Evolutionary conservation across 2,329 filamentous ascomycete species (phyloP), one percentile per base, ranked within the genome.

Genomic region (Colletotrichum sp.): DNA sequence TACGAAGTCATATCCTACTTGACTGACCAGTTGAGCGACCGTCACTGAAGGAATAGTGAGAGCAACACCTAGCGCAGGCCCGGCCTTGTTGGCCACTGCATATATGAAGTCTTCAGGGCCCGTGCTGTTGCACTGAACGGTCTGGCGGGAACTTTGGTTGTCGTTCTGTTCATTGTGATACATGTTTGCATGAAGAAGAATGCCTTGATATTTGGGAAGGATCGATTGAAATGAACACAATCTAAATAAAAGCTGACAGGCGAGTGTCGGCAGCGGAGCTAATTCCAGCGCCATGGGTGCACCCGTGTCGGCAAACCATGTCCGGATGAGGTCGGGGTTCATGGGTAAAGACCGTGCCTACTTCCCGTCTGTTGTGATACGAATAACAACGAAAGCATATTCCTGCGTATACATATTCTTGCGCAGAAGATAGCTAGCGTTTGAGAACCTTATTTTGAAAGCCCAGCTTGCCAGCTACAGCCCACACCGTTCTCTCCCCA

Each of bases 201-300:
- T 49, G 44, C 6, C 6, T 7, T 7, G 7, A 2, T 13, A 0
- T 12, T 21, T 21, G n/a, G 8, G 1, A 21, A 49, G 8, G 1
- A 49, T n/a, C 6, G 6, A 49, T 49, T 9, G 4, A 49, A 49
- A 49, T 49, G 44, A 6, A 49, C 9, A 49, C 1, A 21, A 13
- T 49, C 44, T 49, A 13, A 7, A 49, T 13, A 13, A 21, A 1
- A 49, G 6, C n/a, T 13, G 10, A 21, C 0, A 13, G 6, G n/a
- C n/a, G 44, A 49, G 44, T 0, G 6, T 49, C n/a, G 10, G n/a
- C n/a, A 0, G 44, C 10, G n/a, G 4, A 8, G 10, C n/a, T 21
- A 2, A 49, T 6, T 49, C 2, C 6, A 13, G 12, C 0, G n/a
- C 5, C n/a, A n/a, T 8, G 6, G n/a, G n/a, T 12, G 10, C 44